Evolutionary conservation across 169 alveolate genomes (phyloP), one percentile per base, ranked within the genome.

Genomic region (Plasmodium vivax): DNA sequence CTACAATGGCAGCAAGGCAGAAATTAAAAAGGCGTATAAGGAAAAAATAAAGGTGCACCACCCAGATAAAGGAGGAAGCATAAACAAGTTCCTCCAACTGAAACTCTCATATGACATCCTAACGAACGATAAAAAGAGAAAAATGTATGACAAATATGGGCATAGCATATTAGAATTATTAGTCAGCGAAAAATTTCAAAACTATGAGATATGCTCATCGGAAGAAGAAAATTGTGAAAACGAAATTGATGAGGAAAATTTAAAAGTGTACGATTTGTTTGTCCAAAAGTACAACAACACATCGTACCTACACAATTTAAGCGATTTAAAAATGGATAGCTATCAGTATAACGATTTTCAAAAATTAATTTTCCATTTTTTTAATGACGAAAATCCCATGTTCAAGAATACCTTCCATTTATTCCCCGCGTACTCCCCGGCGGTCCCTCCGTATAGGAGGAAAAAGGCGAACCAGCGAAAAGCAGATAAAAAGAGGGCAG

Each of bases 141-240:
- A 90, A 90, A 41, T 80, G 83, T 90, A 90, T 90, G 94, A 90
- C 73, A 90, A 90, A 23, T 90, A 90, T 90, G 94, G 94, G 80
- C 72, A 90, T 34, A 62, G 84, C 74, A 90, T 90, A 68, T 38
- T 90, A 68, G 94, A 90, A 80, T 80, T 90, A 80, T 90, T 90
- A 68, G 72, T 90, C 1, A 90, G 90, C 73, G 94, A 90, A 58
- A 80, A 90, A 41, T 80, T 90, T 80, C 38, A 79, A 27, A 88
- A 90, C 30, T 90, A 90, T 90, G 73, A 90, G 41, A 90, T 90
- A 27, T 90, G 84, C 1, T 75, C 83, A 34, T 79, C 88, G 23
- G 94, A 90, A 62, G 94, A 43, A 88, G 82, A 88, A 90, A 90
- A 43, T 90, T 68, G 43, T 7, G 91, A 80, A 56, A 51, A 56